Evolutionary conservation across 306 rosid genomes (phyloP).

Genomic region (Citrullus amarus): DNA sequence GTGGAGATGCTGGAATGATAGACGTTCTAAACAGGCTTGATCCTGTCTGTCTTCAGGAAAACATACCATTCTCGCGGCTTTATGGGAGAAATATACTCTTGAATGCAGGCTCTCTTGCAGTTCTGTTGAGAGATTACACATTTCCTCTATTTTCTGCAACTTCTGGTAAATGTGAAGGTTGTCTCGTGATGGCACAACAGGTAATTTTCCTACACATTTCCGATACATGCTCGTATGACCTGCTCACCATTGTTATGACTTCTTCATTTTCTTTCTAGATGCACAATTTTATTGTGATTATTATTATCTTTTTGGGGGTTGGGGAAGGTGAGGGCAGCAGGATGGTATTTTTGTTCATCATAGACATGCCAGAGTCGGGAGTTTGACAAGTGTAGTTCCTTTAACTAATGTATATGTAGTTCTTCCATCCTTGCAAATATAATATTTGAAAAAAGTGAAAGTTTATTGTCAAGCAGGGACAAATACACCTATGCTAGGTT

Average conservation of each 20-base stretch:
- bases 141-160: slow-evolving; percentile 77
- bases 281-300: neutral
- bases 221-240: slow-evolving; percentile 8
- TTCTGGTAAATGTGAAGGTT: slow-evolving; percentile 77
- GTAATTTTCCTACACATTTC: slow-evolving; percentile 25
- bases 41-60: slow-evolving; percentile 64
- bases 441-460: neutral
- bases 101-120: slow-evolving; percentile 56
- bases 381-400: neutral
- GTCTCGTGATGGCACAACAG: slow-evolving; percentile 90
- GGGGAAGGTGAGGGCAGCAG: neutral
- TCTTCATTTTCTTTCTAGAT: neutral
- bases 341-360: neutral
- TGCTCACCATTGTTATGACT: neutral
- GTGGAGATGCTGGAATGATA: slow-evolving; percentile 88
- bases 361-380: neutral
- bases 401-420: neutral
- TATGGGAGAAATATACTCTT: slow-evolving; percentile 75
- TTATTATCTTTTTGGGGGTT: neutral
- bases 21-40: slow-evolving; percentile 75
- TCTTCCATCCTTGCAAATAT: neutral
- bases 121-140: slow-evolving; percentile 66
- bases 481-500: neutral
- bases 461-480: neutral
- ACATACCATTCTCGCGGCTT: slow-evolving; percentile 83